Evolutionary conservation across 2,329 filamentous ascomycete species (phyloP).

Genomic region (Onygenales sp.): DNA sequence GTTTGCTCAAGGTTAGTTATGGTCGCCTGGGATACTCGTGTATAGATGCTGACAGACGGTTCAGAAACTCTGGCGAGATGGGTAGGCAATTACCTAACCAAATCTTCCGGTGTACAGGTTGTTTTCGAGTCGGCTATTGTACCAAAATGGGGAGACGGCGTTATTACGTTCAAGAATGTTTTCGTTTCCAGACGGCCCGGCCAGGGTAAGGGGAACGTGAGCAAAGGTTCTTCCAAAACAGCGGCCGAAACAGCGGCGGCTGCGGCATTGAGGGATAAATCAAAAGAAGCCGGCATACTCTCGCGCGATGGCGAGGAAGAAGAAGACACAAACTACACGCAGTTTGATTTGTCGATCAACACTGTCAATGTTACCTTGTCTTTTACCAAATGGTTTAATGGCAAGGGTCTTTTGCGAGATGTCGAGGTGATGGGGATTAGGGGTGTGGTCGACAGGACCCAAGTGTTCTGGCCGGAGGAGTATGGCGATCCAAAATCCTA

Average conservation of each 20-base stretch:
- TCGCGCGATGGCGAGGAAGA: conserved; percentile 34
- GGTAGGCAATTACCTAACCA: conserved; percentile 91
- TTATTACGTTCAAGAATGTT: conserved; percentile 94
- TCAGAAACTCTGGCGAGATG: conserved; percentile 82
- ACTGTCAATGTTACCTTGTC: conserved; percentile 94
- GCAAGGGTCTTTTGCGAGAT: conserved; percentile 80
- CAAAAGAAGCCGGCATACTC: conserved; percentile 30
- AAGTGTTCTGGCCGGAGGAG: conserved; percentile 61
- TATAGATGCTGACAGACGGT: conserved; percentile 17
- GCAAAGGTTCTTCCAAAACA: conserved; percentile 77
- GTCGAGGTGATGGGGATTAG: conserved; percentile 91
- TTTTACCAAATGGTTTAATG: conserved; percentile 98
- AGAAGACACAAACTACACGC: conserved; percentile 94
- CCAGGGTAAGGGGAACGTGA: conserved; percentile 70
- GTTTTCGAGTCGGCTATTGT: conserved; percentile 98
- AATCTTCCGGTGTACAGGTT: conserved; percentile 84
- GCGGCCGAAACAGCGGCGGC: conserved; percentile 80
- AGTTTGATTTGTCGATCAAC: conserved; percentile 91
- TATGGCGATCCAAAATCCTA: conserved; percentile 73
- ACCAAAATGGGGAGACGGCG: conserved; percentile 86
- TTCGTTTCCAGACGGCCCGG: conserved; percentile 89
- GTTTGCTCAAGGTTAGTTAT: conserved; percentile 69
- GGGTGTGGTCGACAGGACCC: conserved; percentile 83
- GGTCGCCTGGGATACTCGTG: not conserved
- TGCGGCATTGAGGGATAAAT: conserved; percentile 42